Evolutionary conservation across 108 stramenopile species (phyloP).

Genomic region (Pseudonitzschia pungens): DNA sequence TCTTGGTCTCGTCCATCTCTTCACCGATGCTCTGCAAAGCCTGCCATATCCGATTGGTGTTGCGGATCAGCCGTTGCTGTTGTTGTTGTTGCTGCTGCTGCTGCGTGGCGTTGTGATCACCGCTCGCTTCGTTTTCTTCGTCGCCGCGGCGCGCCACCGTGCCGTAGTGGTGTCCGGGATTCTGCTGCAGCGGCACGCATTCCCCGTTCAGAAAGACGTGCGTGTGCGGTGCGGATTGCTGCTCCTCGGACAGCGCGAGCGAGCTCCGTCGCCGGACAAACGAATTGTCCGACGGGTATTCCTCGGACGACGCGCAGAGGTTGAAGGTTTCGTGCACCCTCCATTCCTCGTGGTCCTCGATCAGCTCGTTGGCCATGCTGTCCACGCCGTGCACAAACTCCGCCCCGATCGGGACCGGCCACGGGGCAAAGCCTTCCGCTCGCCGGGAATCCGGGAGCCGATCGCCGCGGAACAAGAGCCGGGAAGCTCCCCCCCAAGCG

Average conservation of each 20-base stretch:
- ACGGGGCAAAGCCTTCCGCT: constrained; percentile 31
- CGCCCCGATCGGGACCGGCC: constrained; percentile 33
- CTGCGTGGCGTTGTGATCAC: no score
- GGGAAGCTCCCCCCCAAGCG: not conserved
- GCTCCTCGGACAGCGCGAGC: not conserved
- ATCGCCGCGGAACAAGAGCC: constrained; percentile 10
- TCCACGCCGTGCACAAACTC: constrained; percentile 44
- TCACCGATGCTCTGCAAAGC: constrained; percentile 11
- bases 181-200: constrained; percentile 8
- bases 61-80: constrained; percentile 8
- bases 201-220: constrained; percentile 19
- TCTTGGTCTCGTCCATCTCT: not conserved
- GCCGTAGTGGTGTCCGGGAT: not conserved
- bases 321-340: constrained; percentile 24
- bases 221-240: not conserved
- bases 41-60: constrained; percentile 18
- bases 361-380: constrained; percentile 21
- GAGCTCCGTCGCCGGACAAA: not conserved
- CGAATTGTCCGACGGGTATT: constrained; percentile 10
- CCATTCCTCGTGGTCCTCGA: constrained; percentile 22
- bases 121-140: not conserved
- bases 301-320: constrained; percentile 13
- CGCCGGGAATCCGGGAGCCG: not conserved
- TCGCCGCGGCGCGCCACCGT: not conserved
- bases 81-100: no score